These are phyloP conservation scores for Takashimella tepidaria DNA, from an alignment of 1,284 basidiomycete species.

Conservation along the genomic window DNA sequence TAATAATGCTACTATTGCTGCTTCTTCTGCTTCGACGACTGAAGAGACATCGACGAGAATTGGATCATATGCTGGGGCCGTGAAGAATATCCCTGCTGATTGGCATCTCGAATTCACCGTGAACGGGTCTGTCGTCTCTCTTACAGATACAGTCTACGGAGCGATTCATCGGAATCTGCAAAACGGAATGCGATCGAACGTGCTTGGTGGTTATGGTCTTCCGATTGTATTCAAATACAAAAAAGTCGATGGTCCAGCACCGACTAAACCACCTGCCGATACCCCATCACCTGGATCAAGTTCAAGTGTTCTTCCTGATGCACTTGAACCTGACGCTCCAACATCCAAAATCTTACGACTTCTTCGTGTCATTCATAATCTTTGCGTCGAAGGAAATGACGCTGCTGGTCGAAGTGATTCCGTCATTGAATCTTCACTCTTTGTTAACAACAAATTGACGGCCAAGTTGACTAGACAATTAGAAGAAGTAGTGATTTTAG, in stretches of 20 bases:
- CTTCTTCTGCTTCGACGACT: constrained; percentile 20
- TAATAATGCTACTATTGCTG: constrained; percentile 8
- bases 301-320: constrained; percentile 53
- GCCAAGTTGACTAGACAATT: constrained; percentile 97
- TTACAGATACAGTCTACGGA: constrained; percentile 91
- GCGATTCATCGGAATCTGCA: constrained; percentile 64
- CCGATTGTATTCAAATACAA: constrained; percentile 69
- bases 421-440: constrained; percentile 65
- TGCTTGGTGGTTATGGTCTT: constrained; percentile 15
- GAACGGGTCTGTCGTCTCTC: constrained; percentile 72
- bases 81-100: constrained; percentile 85
- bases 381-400: constrained; percentile 56
- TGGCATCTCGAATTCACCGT: constrained; percentile 97
- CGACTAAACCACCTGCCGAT: constrained; percentile 36
- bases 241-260: constrained; percentile 79
- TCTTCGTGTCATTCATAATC: constrained; percentile 76
- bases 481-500: constrained; percentile 98
- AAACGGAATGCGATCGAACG: constrained; percentile 3
- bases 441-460: constrained; percentile 96
- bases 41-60: constrained; percentile 47
- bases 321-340: constrained; percentile 74
- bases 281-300: constrained; percentile 38
- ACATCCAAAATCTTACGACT: constrained; percentile 88
- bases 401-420: constrained; percentile 14
- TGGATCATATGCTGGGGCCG: constrained; percentile 84